These are phyloP conservation scores for Pyrenophora teres DNA, from an alignment of 2,329 filamentous ascomycete genomes.

Conservation along the genomic window DNA sequence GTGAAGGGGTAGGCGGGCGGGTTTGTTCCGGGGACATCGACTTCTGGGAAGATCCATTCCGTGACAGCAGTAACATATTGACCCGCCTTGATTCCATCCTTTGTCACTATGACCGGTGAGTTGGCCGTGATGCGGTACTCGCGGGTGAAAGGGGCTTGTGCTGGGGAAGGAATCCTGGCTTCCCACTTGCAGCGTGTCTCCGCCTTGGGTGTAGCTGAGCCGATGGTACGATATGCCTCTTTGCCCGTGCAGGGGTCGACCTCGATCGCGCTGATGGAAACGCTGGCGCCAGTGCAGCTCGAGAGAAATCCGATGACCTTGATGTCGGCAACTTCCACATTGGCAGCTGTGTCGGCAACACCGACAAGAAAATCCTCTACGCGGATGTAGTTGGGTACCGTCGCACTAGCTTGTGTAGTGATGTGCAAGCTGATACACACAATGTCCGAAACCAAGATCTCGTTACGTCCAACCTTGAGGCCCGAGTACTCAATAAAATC, in stretches of 20 bases:
- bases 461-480: constrained; percentile 29
- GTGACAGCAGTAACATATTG: constrained; percentile 50
- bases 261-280: constrained; percentile 49
- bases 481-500: constrained; percentile 52
- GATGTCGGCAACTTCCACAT: constrained; percentile 46
- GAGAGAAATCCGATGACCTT: constrained; percentile 47
- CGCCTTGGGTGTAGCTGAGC: constrained; percentile 38
- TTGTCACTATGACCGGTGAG: constrained; percentile 41
- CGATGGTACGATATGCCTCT: constrained; percentile 44
- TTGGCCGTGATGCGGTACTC: constrained; percentile 49
- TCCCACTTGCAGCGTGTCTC: constrained; percentile 50
- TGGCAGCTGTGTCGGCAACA: constrained; percentile 41
- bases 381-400: constrained; percentile 48
- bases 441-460: constrained; percentile 47
- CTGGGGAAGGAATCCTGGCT: constrained; percentile 35
- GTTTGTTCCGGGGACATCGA: constrained; percentile 47
- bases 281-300: constrained; percentile 38
- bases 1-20: constrained; percentile 30
- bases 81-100: constrained; percentile 50
- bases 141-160: constrained; percentile 46
- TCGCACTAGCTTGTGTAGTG: constrained; percentile 25
- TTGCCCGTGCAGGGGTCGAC: constrained; percentile 52
- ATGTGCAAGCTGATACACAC: constrained; percentile 50
- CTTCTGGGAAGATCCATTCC: constrained; percentile 54
- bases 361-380: constrained; percentile 52